These are phyloP conservation scores for Dipodascopsis tothii DNA, from an alignment of 805 yeast genomes.

Conservation along the genomic window DNA sequence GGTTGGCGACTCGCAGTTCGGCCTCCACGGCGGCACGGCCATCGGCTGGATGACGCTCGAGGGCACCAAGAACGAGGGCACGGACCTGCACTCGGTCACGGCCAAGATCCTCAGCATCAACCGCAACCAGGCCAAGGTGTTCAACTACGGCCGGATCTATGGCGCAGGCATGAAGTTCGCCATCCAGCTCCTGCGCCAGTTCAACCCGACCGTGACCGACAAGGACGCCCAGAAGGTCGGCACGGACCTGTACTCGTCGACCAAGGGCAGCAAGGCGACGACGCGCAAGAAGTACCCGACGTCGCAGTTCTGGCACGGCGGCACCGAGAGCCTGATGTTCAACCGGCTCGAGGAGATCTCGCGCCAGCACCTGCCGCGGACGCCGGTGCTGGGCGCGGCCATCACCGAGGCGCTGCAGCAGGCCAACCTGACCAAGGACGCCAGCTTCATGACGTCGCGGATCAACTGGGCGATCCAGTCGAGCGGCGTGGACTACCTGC, in stretches of 20 bases:
- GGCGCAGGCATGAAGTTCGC: conserved; percentile 97
- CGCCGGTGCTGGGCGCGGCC: conserved; percentile 90
- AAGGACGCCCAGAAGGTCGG: conserved; percentile 62
- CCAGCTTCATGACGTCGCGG: conserved; percentile 71
- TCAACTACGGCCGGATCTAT: conserved; percentile 93
- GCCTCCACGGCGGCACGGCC: conserved; percentile 90
- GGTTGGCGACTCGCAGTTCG: conserved; percentile 84
- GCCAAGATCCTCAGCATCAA: conserved; percentile 83
- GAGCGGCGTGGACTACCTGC: conserved; percentile 94
- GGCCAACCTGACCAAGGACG: conserved; percentile 53
- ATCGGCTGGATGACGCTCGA: conserved; percentile 99
- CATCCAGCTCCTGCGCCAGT: conserved; percentile 69
- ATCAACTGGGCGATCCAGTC: conserved; percentile 98
- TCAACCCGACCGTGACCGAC: conserved; percentile 64
- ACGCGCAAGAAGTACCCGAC: conserved; percentile 29
- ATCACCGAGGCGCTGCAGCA: conserved; percentile 76
- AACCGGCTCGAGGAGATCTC: conserved; percentile 85
- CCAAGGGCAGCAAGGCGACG: conserved; percentile 60
- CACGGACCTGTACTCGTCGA: conserved; percentile 58
- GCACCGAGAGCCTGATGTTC: conserved; percentile 87
- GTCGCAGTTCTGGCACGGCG: conserved; percentile 53
- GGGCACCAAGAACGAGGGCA: conserved; percentile 84
- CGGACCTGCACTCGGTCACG: conserved; percentile 91
- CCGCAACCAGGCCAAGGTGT: conserved; percentile 86
- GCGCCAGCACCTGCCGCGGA: conserved; percentile 65